phyloP scores from a whole-genome alignment of 1,139 yeast genomes.

The Geotrichum cucujoidarum region DNA sequence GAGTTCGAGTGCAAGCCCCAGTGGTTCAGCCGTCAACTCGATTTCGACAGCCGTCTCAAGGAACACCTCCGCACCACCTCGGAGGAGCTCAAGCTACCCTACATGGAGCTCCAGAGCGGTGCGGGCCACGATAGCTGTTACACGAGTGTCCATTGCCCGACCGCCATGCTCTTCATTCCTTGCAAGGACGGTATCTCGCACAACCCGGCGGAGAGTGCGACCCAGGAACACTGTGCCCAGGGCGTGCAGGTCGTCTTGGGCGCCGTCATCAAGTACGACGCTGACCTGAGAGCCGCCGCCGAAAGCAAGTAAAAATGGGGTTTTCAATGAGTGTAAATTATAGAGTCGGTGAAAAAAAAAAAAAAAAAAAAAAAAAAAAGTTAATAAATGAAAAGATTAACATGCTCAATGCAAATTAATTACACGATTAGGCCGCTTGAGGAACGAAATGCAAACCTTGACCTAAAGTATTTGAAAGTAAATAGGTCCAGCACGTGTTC shows the following conservation, averaged over 20 bases:
- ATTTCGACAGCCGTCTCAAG: slow-evolving; percentile 49
- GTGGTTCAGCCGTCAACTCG: slow-evolving; percentile 48
- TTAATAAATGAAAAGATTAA: too few species aligned
- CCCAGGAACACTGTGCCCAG: slow-evolving; percentile 56
- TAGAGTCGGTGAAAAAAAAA: too few species aligned
- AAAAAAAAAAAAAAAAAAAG: too few species aligned
- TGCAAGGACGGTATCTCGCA: slow-evolving; percentile 67
- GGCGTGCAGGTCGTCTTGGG: slow-evolving; percentile 57
- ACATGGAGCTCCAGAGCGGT: slow-evolving; percentile 53
- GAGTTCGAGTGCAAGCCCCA: slow-evolving; percentile 43
- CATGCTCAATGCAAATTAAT: too few species aligned
- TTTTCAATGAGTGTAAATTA: too few species aligned
- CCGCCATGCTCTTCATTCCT: slow-evolving; percentile 72
- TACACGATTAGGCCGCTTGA: too few species aligned
- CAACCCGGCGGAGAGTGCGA: slow-evolving; percentile 60
- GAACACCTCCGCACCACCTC: slow-evolving; percentile 51
- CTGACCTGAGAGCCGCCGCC: slow-evolving; percentile 23
- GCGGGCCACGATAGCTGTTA: slow-evolving; percentile 73
- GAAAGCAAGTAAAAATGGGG: not conserved
- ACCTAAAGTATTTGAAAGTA: too few species aligned
- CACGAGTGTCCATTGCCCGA: slow-evolving; percentile 53
- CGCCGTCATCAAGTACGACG: slow-evolving; percentile 55
- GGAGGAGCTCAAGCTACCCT: slow-evolving; percentile 44
- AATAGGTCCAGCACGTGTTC: too few species aligned
- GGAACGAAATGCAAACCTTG: too few species aligned